These are phyloP conservation scores for Curvularia eragrostidis DNA, from an alignment of 2,329 filamentous ascomycete species.

Conservation along the genomic window DNA sequence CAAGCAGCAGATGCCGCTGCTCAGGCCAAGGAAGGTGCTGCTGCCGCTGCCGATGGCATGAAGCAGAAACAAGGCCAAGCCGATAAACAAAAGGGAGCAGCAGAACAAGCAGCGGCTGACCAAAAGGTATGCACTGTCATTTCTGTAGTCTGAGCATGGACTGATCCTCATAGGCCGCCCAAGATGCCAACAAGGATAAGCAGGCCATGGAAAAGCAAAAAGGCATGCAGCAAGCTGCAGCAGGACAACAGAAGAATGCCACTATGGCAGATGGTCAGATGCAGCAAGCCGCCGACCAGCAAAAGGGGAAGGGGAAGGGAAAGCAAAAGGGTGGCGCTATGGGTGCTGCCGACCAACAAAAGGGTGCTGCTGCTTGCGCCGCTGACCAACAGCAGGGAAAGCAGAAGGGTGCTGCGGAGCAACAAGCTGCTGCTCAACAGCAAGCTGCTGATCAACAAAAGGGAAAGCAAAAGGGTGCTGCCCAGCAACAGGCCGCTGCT, in stretches of 20 bases:
- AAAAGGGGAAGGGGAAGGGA: not conserved
- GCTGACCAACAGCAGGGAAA: slow-evolving; percentile 7
- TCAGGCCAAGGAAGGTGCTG: too few species aligned
- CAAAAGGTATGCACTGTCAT: slow-evolving; percentile 1
- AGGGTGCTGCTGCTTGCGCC: not conserved
- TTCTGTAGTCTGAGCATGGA: not conserved
- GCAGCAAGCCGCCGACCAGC: slow-evolving; percentile 7
- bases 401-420: not conserved
- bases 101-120: slow-evolving; percentile 11
- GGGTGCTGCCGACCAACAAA: not conserved
- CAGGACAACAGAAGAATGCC: not conserved
- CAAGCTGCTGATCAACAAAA: slow-evolving; percentile 6
- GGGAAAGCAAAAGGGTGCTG: not conserved
- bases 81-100: not conserved
- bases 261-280: not conserved
- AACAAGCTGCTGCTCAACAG: not conserved
- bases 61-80: not conserved
- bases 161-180: not conserved
- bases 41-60: slow-evolving; percentile 5
- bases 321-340: not conserved
- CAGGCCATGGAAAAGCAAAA: slow-evolving; percentile 5
- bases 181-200: slow-evolving; percentile 1
- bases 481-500: not conserved
- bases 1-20: slow-evolving; percentile 12
- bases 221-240: not conserved